Evolutionary conservation across 2,329 filamentous ascomycete genomes (phyloP).

Genomic region (Colletotrichum simmondsii): DNA sequence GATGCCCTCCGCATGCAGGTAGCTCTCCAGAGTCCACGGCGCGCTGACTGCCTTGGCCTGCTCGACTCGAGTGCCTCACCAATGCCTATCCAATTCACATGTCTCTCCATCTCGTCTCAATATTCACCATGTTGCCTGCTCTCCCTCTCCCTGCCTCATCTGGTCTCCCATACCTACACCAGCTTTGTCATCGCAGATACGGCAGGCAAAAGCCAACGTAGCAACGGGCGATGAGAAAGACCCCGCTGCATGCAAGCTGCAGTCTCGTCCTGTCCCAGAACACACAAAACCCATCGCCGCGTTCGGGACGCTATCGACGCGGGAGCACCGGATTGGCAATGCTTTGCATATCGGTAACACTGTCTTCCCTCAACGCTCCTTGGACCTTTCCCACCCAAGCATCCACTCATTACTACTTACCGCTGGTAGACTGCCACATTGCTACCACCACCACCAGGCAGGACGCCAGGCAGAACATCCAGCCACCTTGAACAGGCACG

Average conservation of each 20-base stretch:
- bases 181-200: conserved; percentile 1
- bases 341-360: not conserved
- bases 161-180: not conserved
- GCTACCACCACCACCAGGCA: not conserved
- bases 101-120: not conserved
- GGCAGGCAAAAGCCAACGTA: not conserved
- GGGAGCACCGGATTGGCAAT: conserved; percentile 16
- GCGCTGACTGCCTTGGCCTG: not conserved
- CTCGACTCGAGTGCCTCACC: too few species aligned
- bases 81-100: conserved; percentile 17
- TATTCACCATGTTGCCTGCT: not conserved
- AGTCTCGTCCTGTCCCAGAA: not conserved
- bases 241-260: conserved; percentile 14
- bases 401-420: not conserved
- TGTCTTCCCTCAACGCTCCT: not conserved
- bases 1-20: not conserved
- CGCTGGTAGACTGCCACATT: not conserved
- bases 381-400: not conserved
- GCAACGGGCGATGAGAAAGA: not conserved
- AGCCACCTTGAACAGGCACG: not conserved
- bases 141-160: not conserved
- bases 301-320: conserved; percentile 24
- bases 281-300: not conserved
- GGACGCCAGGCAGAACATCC: not conserved
- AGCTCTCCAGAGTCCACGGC: not conserved